Conservation (phyloP, 495 filamentous ascomycete genomes). For the Lichenothelia convexa region DNA sequence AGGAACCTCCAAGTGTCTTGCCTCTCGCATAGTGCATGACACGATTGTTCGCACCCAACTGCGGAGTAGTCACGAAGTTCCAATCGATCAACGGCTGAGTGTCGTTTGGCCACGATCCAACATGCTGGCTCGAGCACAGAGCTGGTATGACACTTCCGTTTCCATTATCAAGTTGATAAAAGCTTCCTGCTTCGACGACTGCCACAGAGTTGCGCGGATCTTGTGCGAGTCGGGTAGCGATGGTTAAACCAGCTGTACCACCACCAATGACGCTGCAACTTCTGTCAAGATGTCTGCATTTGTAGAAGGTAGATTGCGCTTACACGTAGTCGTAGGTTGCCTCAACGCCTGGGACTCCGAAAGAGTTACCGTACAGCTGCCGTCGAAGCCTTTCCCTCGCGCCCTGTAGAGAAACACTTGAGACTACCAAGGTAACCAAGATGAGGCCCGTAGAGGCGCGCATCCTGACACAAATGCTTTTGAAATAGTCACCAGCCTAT, state of each 20-base stretch:
- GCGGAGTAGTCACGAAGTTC: constrained; percentile 9
- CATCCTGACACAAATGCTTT: no score
- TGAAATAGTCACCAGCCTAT: no score
- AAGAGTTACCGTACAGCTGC: no score
- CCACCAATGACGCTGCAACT: constrained; percentile 17
- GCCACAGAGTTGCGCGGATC: constrained; percentile 5
- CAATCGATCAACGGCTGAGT: constrained; percentile 13
- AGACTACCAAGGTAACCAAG: no score
- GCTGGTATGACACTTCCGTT: neutral
- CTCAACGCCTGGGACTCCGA: no score
- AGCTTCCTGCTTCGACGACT: constrained; percentile 14
- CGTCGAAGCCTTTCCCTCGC: no score
- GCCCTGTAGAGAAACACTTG: no score
- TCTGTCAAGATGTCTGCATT: no score
- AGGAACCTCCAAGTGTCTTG: constrained; percentile 12
- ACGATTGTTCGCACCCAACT: constrained; percentile 1
- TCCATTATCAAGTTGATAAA: neutral
- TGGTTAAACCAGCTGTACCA: constrained; percentile 14
- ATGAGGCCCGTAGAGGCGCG: no score
- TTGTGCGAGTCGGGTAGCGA: constrained; percentile 10
- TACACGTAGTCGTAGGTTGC: no score
- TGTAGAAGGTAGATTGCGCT: no score
- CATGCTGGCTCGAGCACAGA: no score
- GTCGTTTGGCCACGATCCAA: neutral
- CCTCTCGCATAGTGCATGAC: constrained; percentile 14